Evolutionary conservation across 768 basidiomycete species (phyloP).

Genomic region (Naganishia onofrii): DNA sequence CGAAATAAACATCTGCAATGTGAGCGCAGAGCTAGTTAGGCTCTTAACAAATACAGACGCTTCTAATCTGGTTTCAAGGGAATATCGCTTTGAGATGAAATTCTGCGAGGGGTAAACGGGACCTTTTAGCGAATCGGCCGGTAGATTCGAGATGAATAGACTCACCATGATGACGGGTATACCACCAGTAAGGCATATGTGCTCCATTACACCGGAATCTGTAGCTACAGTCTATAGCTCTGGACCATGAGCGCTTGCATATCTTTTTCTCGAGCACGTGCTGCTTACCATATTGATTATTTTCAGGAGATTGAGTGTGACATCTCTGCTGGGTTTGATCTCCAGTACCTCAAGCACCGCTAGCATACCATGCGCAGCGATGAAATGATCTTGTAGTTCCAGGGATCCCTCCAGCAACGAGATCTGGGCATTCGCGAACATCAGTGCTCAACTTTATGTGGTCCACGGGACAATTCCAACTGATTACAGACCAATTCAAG

Average conservation of each 20-base stretch:
- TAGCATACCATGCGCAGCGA: slow-evolving; percentile 90
- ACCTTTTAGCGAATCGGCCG: background rate
- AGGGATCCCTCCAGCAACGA: slow-evolving; percentile 71
- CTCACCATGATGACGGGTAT: slow-evolving; percentile 86
- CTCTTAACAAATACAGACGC: slow-evolving; percentile 92
- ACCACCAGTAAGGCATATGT: slow-evolving; percentile 81
- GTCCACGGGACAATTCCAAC: background rate
- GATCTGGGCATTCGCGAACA: slow-evolving; percentile 56
- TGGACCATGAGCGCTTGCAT: background rate
- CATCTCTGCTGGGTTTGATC: slow-evolving; percentile 77
- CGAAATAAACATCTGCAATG: slow-evolving; percentile 98
- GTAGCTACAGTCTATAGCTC: slow-evolving; percentile 56
- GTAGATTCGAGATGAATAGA: slow-evolving; percentile 5
- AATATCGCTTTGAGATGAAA: slow-evolving; percentile 90
- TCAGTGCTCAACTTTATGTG: background rate
- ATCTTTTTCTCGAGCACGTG: too few species aligned
- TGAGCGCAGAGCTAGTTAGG: slow-evolving; percentile 82
- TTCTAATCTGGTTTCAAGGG: slow-evolving; percentile 87
- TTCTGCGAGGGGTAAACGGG: slow-evolving; percentile 51
- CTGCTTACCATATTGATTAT: slow-evolving; percentile 77
- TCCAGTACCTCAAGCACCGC: slow-evolving; percentile 92
- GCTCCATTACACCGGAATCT: slow-evolving; percentile 83
- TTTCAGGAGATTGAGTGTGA: slow-evolving; percentile 76
- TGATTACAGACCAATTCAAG: slow-evolving; percentile 71
- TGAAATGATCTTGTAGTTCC: slow-evolving; percentile 82